These are phyloP conservation scores for Candida adriatica DNA, from an alignment of 805 yeast species.

Conservation along the genomic window DNA sequence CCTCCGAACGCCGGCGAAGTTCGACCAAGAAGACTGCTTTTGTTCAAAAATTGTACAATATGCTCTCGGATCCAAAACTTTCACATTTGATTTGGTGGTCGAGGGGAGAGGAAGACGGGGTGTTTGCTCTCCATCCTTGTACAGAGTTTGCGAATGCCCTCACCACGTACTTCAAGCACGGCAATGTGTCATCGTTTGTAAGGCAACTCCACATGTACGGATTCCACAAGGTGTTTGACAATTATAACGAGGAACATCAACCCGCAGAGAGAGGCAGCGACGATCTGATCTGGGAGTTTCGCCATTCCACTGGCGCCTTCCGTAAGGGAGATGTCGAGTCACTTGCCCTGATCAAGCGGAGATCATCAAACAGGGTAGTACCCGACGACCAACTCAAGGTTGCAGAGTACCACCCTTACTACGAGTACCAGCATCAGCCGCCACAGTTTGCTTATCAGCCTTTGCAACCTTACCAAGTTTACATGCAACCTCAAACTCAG, in stretches of 20 bases:
- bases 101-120: slow-evolving; percentile 34
- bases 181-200: slow-evolving; percentile 88
- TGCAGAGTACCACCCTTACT: slow-evolving; percentile 3
- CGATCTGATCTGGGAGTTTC: slow-evolving; percentile 63
- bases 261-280: slow-evolving; percentile 12
- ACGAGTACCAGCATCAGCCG: slow-evolving; percentile 2
- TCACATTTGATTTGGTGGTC: slow-evolving; percentile 61
- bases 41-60: slow-evolving; percentile 56
- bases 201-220: slow-evolving; percentile 96
- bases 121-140: slow-evolving; percentile 60
- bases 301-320: slow-evolving; percentile 67
- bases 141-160: slow-evolving; percentile 54
- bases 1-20: not conserved
- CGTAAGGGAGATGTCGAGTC: slow-evolving; percentile 64
- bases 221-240: slow-evolving; percentile 63
- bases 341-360: slow-evolving; percentile 59
- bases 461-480: slow-evolving; percentile 5
- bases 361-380: slow-evolving; percentile 27
- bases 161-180: slow-evolving; percentile 84
- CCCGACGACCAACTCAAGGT: slow-evolving; percentile 16
- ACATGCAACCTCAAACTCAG: not conserved
- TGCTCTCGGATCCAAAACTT: slow-evolving; percentile 51
- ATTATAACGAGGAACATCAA: slow-evolving; percentile 12
- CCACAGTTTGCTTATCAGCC: slow-evolving; percentile 1
- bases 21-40: slow-evolving; percentile 36